These are phyloP conservation scores for Vanderwaltozyma polyspora DNA, from an alignment of 805 yeast species.

Conservation along the genomic window DNA sequence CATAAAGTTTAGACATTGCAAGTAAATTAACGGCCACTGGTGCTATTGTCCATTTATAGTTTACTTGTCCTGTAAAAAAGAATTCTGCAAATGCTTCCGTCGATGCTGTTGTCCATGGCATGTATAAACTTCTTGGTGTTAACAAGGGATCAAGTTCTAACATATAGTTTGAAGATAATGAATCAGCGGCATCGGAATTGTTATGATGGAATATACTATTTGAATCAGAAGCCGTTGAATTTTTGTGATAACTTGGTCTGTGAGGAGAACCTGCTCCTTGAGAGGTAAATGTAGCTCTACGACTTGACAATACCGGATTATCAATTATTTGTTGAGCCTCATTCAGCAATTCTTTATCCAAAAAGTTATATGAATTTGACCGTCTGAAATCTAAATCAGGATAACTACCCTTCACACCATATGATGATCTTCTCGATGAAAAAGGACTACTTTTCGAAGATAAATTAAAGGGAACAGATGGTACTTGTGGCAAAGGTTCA, in stretches of 20 bases:
- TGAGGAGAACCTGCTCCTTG: too few relatives aligned
- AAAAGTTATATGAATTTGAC: not conserved
- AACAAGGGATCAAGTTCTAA: conserved; percentile 44
- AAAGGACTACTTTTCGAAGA: conserved; percentile 17
- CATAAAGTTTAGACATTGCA: conserved; percentile 51
- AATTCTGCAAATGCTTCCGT: conserved; percentile 61
- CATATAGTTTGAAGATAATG: not conserved
- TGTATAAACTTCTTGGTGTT: conserved; percentile 55
- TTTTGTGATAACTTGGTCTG: too few relatives aligned
- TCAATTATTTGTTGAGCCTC: too few relatives aligned
- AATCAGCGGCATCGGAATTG: not conserved
- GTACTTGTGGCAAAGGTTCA: conserved; percentile 34
- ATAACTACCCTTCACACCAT: not conserved
- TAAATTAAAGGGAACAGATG: conserved; percentile 5
- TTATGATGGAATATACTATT: not conserved
- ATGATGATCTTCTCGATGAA: conserved; percentile 20
- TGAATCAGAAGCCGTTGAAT: not conserved
- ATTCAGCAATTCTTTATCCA: too few relatives aligned
- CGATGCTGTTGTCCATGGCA: conserved; percentile 55
- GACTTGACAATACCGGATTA: too few relatives aligned
- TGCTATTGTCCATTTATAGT: conserved; percentile 55
- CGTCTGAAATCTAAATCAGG: not conserved
- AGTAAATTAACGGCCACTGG: conserved; percentile 60
- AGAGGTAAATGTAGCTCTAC: too few relatives aligned
- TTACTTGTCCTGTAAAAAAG: conserved; percentile 69